These are phyloP conservation scores for Calonectria honghensis DNA, from an alignment of 2,329 filamentous ascomycete genomes.

Conservation along the genomic window DNA sequence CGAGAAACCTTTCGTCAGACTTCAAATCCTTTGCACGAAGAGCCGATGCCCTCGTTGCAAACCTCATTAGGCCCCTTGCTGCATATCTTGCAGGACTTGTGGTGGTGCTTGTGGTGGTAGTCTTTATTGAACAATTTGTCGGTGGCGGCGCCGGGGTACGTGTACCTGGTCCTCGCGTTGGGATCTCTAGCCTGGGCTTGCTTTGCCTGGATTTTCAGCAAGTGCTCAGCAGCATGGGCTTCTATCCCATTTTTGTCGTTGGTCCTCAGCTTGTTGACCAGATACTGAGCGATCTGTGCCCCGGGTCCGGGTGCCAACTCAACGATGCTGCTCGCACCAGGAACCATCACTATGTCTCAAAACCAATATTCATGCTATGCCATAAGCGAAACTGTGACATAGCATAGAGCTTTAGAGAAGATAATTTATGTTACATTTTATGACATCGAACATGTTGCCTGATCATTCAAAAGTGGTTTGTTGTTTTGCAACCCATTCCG, in stretches of 20 bases:
- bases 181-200: neutral
- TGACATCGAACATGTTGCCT: no score
- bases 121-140: conserved; percentile 51
- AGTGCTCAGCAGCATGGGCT: neutral
- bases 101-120: conserved; percentile 36
- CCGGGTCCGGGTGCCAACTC: conserved; percentile 49
- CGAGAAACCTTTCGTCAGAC: conserved; percentile 3
- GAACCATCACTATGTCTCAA: neutral
- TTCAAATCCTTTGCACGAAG: conserved; percentile 22
- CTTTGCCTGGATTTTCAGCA: conserved; percentile 3
- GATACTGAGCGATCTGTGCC: neutral
- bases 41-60: neutral
- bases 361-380: neutral
- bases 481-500: no score
- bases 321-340: neutral
- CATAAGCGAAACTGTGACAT: no score
- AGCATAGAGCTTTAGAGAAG: no score
- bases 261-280: neutral
- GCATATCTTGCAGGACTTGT: conserved; percentile 8
- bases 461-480: no score
- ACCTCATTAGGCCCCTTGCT: neutral
- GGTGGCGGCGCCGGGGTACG: conserved; percentile 50
- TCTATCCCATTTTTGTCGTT: neutral
- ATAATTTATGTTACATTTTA: no score
- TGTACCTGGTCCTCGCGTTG: conserved; percentile 34